Conservation (phyloP, 2,329 filamentous ascomycete species). For the Talaromyces marneffei region DNA sequence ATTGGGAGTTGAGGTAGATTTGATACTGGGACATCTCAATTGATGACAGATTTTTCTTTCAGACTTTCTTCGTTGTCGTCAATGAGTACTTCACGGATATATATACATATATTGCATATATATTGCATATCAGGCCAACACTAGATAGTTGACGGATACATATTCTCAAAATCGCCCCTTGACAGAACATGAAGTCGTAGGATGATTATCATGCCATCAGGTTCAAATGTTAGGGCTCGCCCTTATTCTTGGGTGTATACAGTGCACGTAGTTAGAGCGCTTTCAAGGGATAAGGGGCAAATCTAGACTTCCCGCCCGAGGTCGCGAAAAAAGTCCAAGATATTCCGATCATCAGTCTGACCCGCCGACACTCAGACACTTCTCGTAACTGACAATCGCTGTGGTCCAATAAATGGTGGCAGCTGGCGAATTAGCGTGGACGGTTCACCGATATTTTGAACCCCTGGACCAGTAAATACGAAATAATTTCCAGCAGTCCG, state of each 20-base stretch:
- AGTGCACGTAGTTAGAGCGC: too few species aligned
- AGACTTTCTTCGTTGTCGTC: too few species aligned
- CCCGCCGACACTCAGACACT: not conserved
- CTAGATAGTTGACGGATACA: too few species aligned
- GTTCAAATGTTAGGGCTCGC: not conserved
- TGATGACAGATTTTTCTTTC: too few species aligned
- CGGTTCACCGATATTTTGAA: constrained; percentile 6
- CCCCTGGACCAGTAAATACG: not conserved
- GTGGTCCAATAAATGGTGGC: not conserved
- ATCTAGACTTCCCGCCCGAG: not conserved
- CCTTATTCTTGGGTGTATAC: too few species aligned
- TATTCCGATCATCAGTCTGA: not conserved
- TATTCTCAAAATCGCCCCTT: too few species aligned
- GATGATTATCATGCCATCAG: not conserved
- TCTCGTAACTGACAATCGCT: not conserved
- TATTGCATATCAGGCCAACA: too few species aligned
- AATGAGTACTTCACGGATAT: too few species aligned
- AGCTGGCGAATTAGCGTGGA: not conserved
- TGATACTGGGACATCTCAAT: too few species aligned
- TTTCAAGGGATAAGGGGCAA: not conserved
- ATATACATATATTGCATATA: too few species aligned
- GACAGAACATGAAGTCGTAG: too few species aligned
- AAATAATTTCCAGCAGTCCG: not conserved
- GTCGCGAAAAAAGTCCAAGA: not conserved
- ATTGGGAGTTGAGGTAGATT: too few species aligned